phyloP scores from a whole-genome alignment of 2,329 filamentous ascomycete species.

The Curvularia lunata region DNA sequence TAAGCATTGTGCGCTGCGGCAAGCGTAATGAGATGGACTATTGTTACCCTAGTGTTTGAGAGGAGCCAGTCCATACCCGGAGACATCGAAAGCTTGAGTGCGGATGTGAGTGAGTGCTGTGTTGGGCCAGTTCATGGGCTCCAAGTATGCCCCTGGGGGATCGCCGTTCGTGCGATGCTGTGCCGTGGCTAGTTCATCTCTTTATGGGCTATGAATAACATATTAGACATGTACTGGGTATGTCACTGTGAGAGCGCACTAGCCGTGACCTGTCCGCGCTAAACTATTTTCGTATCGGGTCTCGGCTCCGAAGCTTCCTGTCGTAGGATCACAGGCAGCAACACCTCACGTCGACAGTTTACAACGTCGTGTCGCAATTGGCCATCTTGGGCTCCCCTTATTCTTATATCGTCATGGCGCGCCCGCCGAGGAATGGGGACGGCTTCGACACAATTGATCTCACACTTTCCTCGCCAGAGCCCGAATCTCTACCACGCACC shows the following conservation, averaged over 20 bases:
- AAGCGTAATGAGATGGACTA: background rate
- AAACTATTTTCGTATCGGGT: background rate
- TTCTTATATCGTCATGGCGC: constrained; percentile 9
- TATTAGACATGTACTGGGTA: background rate
- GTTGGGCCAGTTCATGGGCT: constrained; percentile 1
- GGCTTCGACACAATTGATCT: constrained; percentile 33
- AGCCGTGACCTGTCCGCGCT: background rate
- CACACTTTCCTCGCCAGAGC: constrained; percentile 34
- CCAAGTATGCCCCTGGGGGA: background rate
- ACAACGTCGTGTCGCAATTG: background rate
- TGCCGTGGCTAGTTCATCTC: background rate
- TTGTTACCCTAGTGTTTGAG: background rate
- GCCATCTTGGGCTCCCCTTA: background rate
- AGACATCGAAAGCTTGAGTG: background rate
- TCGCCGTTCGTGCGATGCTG: background rate
- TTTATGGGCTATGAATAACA: background rate
- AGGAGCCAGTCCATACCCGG: background rate
- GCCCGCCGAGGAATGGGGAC: constrained; percentile 8
- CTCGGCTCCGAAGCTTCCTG: background rate
- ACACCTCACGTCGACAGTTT: background rate
- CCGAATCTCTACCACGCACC: constrained; percentile 14
- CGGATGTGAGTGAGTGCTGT: constrained; percentile 13
- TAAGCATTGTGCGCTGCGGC: background rate
- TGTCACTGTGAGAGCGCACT: background rate
- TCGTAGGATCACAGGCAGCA: background rate